Evolutionary conservation across 2,329 filamentous ascomycete species (phyloP), one percentile per base, ranked within the genome.

Genomic region (Aspergillus tamarii): DNA sequence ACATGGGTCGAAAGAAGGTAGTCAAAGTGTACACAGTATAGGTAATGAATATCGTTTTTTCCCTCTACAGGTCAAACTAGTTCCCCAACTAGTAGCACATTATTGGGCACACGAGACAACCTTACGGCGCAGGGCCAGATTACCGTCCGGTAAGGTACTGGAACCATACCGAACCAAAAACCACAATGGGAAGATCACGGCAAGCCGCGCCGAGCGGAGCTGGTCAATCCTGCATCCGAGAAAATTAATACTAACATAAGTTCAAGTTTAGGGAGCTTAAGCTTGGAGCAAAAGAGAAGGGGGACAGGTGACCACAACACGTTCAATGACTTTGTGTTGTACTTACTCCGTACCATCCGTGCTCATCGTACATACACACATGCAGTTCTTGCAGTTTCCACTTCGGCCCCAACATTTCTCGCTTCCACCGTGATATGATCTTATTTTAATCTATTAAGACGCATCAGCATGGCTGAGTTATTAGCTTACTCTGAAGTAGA

Each of bases 191-290:
- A 60, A 62, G 61, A 65, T 64, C 65, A 69, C 66, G 66, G 63
- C 66, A 67, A 66, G 67, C 66, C 64, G 67, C 66, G 52, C 60
- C 59, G 64, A 55, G 60, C 48, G 56, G 57, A 62, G 63, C 45
- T 63, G 63, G 61, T 67, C 58, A 68, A 56, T 67, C 55, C 58
- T 66, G 62, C 65, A 68, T 68, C 67, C 66, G 61, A 70, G 56
- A 57, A 41, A 59, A 57, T 59, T 60, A 30, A 52, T 52, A 2
- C 28, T 32, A 34, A 52, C 16, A 19, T 50, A 30, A 30, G 46
- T 46, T 19, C 43, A 12, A 28, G 30, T 39, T 32, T 28, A 34
- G 30, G 30, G 30, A 56, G 39, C 32, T 54, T 54, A 32, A 57
- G 43, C 14, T 41, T 21, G 28, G 32, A 43, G 55, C 28, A 45